phyloP scores from a whole-genome alignment of 106 monocot species.

The Alisma plantagoaquatica region DNA sequence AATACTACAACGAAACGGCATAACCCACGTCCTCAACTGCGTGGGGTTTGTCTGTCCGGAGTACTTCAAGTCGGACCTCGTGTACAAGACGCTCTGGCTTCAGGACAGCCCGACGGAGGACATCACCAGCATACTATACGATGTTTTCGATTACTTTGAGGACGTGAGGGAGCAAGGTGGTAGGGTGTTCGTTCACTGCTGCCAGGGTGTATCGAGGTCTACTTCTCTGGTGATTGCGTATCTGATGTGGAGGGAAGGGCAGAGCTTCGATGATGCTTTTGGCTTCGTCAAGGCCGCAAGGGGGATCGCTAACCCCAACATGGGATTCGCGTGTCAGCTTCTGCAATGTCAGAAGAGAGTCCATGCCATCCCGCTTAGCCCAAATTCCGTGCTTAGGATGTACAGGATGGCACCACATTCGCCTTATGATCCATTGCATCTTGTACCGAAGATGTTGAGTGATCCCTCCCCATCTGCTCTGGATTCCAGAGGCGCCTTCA shows the following conservation, averaged over 20 bases:
- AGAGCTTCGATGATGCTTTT: conserved; percentile 98
- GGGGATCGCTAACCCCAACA: conserved; percentile 91
- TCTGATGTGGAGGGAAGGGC: conserved; percentile 93
- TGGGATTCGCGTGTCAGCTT: conserved; percentile 96
- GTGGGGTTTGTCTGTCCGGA: conserved; percentile 89
- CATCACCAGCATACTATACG: conserved; percentile 89
- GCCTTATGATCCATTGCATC: conserved; percentile 75
- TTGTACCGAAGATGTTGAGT: conserved; percentile 76
- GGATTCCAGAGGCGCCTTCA: conserved; percentile 91
- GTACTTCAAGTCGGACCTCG: conserved; percentile 84
- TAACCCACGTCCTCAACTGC: conserved; percentile 92
- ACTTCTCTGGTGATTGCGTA: conserved; percentile 94
- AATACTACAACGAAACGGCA: conserved; percentile 69
- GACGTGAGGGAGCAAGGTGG: conserved; percentile 76
- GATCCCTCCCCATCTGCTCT: conserved; percentile 54
- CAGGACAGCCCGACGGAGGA: conserved; percentile 89
- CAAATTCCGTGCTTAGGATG: conserved; percentile 71
- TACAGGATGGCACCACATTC: conserved; percentile 94
- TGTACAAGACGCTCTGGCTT: conserved; percentile 94
- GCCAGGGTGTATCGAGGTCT: conserved; percentile 87
- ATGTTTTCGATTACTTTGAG: conserved; percentile 98
- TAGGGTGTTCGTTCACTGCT: conserved; percentile 85
- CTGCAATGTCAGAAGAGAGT: conserved; percentile 98
- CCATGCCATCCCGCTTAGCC: conserved; percentile 77
- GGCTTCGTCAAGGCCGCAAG: conserved; percentile 84